Conservation (phyloP, 2,329 filamentous ascomycete genomes). For the Fusarium brachygibbosum region DNA sequence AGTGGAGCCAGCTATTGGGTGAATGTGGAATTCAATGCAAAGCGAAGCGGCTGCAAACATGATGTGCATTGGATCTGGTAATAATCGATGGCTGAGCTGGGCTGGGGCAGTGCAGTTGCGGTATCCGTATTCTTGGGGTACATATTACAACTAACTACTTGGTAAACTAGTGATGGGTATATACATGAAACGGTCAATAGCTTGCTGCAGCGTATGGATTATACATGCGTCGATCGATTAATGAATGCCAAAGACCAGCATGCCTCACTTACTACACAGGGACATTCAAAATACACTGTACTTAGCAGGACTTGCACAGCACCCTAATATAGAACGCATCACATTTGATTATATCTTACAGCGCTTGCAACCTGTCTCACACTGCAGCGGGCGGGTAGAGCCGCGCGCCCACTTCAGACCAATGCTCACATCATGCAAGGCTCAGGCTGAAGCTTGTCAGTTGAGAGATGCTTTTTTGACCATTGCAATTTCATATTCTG, state of each 20-base stretch:
- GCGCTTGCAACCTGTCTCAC: conserved; percentile 35
- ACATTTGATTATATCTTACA: conserved; percentile 6
- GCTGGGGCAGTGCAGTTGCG: conserved; percentile 10
- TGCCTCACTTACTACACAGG: neutral
- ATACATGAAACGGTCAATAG: conserved; percentile 30
- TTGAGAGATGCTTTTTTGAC: conserved; percentile 2
- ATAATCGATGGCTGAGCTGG: neutral
- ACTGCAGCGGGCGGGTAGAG: conserved; percentile 36
- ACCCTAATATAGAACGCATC: conserved; percentile 21
- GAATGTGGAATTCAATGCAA: conserved; percentile 34
- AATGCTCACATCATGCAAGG: conserved; percentile 30
- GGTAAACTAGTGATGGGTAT: conserved; percentile 2
- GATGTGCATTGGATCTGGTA: conserved; percentile 38
- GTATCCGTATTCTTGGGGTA: neutral
- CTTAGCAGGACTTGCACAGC: neutral
- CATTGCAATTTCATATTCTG: neutral
- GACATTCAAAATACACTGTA: neutral
- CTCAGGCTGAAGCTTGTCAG: conserved; percentile 15
- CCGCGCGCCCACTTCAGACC: conserved; percentile 31
- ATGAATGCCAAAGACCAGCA: conserved; percentile 5
- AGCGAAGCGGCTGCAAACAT: conserved; percentile 40
- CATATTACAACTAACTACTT: conserved; percentile 1
- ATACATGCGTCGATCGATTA: conserved; percentile 1
- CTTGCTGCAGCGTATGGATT: conserved; percentile 3
- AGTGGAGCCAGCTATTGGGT: conserved; percentile 2